These are phyloP conservation scores for Colletotrichum theobromicola DNA, from an alignment of 2,329 filamentous ascomycete genomes.

Conservation along the genomic window DNA sequence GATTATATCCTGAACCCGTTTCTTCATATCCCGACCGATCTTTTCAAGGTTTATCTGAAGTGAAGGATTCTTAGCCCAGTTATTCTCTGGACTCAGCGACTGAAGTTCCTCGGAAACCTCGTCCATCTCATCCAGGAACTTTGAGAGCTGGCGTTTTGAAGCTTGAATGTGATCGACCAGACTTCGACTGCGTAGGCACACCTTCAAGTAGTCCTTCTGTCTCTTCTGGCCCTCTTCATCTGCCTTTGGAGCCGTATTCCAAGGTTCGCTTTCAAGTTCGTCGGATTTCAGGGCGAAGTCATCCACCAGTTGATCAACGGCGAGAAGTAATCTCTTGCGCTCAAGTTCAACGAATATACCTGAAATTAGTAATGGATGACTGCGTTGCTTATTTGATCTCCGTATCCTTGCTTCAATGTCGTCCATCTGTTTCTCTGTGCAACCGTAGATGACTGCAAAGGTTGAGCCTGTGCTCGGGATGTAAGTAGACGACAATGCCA, in stretches of 20 bases:
- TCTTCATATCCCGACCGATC: neutral
- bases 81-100: accelerated
- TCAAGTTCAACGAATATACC: neutral
- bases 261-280: neutral
- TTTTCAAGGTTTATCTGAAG: neutral
- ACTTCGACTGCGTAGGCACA: neutral
- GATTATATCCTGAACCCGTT: constrained; percentile 25
- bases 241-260: neutral
- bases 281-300: neutral
- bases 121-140: neutral
- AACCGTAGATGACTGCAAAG: neutral
- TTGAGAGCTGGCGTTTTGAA: neutral
- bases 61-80: neutral
- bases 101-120: neutral
- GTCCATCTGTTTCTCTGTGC: neutral
- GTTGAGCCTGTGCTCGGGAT: neutral
- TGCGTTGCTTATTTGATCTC: neutral
- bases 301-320: neutral
- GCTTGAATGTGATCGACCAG: neutral
- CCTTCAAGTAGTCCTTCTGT: neutral
- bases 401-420: neutral
- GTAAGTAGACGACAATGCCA: neutral
- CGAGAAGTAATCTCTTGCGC: neutral
- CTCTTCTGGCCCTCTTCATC: neutral
- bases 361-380: neutral